Evolutionary conservation across 805 yeast species (phyloP), one percentile per base, ranked within the genome.

Genomic region (Candida peoriensis): DNA sequence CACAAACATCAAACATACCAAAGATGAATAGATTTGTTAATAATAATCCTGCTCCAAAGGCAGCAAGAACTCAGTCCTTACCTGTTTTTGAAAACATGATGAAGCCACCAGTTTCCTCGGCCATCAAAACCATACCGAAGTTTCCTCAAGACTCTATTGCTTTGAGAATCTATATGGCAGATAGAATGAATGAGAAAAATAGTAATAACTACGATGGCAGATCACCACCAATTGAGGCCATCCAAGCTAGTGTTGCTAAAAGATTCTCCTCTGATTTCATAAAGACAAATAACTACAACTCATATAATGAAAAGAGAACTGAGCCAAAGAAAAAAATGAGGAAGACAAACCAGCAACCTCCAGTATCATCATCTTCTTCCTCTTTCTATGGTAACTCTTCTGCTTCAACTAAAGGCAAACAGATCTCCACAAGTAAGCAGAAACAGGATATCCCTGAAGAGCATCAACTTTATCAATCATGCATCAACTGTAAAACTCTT

Each of bases 41-140:
- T 43, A 62, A 63, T 27, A 58, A 52, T 24, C 70, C 70, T 4
- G 71, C 71, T n/a, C 72, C 69, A 35, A 66, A 60, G 44, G 73
- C 73, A 5, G 58, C 48, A 20, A 57, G 72, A 47, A 66, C 73
- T 2, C 68, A 64, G 43, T 67, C 73, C 2, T 45, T 67, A 26
- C 73, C 73, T 14, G 44, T 40, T 3, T 52, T 53, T 33, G 52
- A 52, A 8, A 37, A 39, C 16, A 37, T 38, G 43, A 30, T 43
- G 32, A 35, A 38, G 30, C 32, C 35, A 33, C 32, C 39, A 18
- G 23, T 25, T 8, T 12, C 20, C 20, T 16, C 33, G 6, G 31
- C 18, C 20, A 29, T 46, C 38, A 39, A 36, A 23, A 43, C 46
- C 19, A 37, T 47, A 20, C 48, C 47, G 8, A 41, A 51, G 13